Conservation (phyloP, 306 rosid genomes). For the Gillenia trifoliata region DNA sequence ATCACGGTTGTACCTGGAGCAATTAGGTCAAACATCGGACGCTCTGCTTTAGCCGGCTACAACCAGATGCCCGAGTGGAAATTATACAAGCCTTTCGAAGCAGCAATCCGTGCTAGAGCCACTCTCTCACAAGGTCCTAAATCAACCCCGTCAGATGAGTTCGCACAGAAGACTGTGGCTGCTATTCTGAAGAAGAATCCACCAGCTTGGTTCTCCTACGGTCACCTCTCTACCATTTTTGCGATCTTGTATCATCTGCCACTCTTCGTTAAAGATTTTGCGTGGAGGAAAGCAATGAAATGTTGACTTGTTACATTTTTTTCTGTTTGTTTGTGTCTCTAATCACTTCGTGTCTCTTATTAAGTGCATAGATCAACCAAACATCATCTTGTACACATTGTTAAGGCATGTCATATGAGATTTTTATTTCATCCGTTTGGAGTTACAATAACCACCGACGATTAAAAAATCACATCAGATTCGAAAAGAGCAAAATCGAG, state of each 20-base stretch:
- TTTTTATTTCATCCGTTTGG: too few species aligned
- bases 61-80: constrained; percentile 66
- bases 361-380: too few species aligned
- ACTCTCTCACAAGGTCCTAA: constrained; percentile 43
- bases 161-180: constrained; percentile 60
- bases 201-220: constrained; percentile 77
- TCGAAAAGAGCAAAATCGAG: not conserved
- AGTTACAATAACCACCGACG: not conserved
- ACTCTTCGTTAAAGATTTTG: constrained; percentile 51
- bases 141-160: constrained; percentile 72
- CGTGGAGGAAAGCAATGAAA: constrained; percentile 39
- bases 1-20: constrained; percentile 81
- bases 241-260: constrained; percentile 73
- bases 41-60: constrained; percentile 43
- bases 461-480: not conserved
- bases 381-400: not conserved
- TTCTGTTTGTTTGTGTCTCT: not conserved
- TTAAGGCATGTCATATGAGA: too few species aligned
- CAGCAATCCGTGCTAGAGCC: constrained; percentile 53
- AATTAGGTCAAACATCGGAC: constrained; percentile 68
- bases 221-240: constrained; percentile 44
- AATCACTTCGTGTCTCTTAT: not conserved
- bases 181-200: constrained; percentile 63
- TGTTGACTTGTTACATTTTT: not conserved
- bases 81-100: constrained; percentile 64